These are phyloP conservation scores for Drechslerella dactyloides DNA, from an alignment of 2,329 filamentous ascomycete species.

Conservation along the genomic window DNA sequence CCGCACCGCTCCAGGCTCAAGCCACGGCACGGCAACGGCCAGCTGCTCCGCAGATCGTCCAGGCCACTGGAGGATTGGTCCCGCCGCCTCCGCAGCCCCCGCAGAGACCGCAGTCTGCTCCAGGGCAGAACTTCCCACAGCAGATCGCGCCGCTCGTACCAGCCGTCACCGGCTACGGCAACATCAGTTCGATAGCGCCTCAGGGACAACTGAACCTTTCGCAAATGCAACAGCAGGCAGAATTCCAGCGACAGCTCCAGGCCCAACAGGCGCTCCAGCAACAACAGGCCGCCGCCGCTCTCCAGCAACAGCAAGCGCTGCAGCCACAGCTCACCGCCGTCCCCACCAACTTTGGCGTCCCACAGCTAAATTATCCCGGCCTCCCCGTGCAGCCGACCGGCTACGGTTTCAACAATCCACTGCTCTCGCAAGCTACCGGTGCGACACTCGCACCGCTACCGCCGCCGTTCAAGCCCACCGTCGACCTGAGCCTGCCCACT, in stretches of 20 bases:
- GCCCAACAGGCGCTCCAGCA: conserved; percentile 59
- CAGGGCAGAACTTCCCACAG: conserved; percentile 66
- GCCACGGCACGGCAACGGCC: conserved; percentile 71
- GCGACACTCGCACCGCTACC: conserved; percentile 67
- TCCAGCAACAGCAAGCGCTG: conserved; percentile 55
- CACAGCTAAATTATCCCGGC: conserved; percentile 55
- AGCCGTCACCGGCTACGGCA: conserved; percentile 30
- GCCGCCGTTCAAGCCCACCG: conserved; percentile 66
- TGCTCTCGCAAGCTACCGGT: conserved; percentile 59
- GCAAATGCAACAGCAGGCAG: conserved; percentile 58
- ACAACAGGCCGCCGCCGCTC: conserved; percentile 58
- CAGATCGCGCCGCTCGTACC: conserved; percentile 58
- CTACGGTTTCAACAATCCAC: conserved; percentile 60
- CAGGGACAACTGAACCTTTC: conserved; percentile 32
- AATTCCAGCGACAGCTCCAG: conserved; percentile 58
- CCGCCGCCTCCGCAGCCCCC: conserved; percentile 77
- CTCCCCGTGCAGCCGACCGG: conserved; percentile 62
- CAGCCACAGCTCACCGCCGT: conserved; percentile 53
- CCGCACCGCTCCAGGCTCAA: conserved; percentile 59
- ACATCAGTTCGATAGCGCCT: conserved; percentile 30
- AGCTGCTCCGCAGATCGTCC: conserved; percentile 69
- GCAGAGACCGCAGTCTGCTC: conserved; percentile 82
- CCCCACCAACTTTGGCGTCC: conserved; percentile 54
- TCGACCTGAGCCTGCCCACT: conserved; percentile 59
- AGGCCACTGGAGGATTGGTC: conserved; percentile 69